phyloP scores from a whole-genome alignment of 164 flowering plant species.

The Vitis cinerea region DNA sequence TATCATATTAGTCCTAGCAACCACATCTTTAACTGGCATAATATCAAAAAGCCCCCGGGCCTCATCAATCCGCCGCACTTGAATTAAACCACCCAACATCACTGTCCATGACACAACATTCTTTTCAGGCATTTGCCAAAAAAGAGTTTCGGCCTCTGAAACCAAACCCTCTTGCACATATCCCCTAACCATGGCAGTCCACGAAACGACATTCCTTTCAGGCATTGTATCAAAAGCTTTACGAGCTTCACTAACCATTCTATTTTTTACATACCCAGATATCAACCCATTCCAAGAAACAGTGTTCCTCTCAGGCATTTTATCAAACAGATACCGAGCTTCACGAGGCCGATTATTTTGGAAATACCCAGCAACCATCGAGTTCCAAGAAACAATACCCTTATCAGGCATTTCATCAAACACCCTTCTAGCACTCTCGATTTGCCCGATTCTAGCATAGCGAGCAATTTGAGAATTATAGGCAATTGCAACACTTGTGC shows the following conservation, averaged over 20 bases:
- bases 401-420: constrained; percentile 52
- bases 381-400: constrained; percentile 57
- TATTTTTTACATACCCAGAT: constrained; percentile 59
- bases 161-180: constrained; percentile 59
- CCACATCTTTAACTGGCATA: constrained; percentile 81
- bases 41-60: constrained; percentile 52
- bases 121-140: constrained; percentile 70
- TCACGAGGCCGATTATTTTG: constrained; percentile 45
- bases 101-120: constrained; percentile 84
- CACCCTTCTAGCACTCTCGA: constrained; percentile 49
- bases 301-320: constrained; percentile 59
- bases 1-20: constrained; percentile 71
- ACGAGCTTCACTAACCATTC: constrained; percentile 59
- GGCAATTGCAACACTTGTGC: constrained; percentile 18
- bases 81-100: constrained; percentile 71
- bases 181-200: constrained; percentile 77
- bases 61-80: constrained; percentile 57
- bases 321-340: constrained; percentile 50
- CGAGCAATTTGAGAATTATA: constrained; percentile 37
- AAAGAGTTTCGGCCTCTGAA: constrained; percentile 55
- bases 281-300: constrained; percentile 72
- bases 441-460: constrained; percentile 49
- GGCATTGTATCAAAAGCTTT: constrained; percentile 58
- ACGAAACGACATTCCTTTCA: constrained; percentile 64
- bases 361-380: constrained; percentile 59